phyloP scores from a whole-genome alignment of 495 filamentous ascomycete genomes.

The Penicillium flavigenum region DNA sequence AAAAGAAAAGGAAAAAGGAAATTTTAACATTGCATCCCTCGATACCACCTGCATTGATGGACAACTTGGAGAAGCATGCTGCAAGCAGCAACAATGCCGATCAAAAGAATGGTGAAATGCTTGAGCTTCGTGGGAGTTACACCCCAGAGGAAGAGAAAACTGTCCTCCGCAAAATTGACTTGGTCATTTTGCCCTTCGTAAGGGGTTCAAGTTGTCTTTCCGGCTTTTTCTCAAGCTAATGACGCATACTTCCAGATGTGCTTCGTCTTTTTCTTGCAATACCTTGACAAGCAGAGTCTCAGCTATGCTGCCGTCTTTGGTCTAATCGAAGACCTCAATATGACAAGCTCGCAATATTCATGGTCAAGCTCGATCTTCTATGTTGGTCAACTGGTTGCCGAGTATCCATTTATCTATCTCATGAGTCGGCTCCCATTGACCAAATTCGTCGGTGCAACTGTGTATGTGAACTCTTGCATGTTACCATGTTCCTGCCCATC shows the following conservation, averaged over 20 bases:
- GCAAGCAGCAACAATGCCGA: slow-evolving; percentile 10
- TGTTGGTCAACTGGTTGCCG: slow-evolving; percentile 51
- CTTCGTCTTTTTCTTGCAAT: slow-evolving; percentile 33
- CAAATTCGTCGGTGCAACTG: slow-evolving; percentile 28
- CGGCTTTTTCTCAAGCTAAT: neutral
- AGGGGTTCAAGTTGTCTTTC: slow-evolving; percentile 5
- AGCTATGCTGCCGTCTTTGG: slow-evolving; percentile 58
- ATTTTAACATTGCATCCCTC: too few species aligned
- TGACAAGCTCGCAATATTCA: slow-evolving; percentile 51
- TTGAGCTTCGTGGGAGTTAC: slow-evolving; percentile 30
- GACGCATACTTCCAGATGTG: slow-evolving; percentile 24
- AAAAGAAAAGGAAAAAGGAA: neutral
- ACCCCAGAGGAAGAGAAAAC: slow-evolving; percentile 41
- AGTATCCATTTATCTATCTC: slow-evolving; percentile 51
- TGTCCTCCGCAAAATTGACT: slow-evolving; percentile 51
- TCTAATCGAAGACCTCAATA: slow-evolving; percentile 49
- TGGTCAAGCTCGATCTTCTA: slow-evolving; percentile 47
- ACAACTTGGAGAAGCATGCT: slow-evolving; percentile 4
- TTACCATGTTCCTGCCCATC: neutral
- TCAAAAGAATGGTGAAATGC: slow-evolving; percentile 7
- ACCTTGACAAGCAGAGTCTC: slow-evolving; percentile 57
- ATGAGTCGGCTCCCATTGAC: slow-evolving; percentile 56
- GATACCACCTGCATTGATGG: slow-evolving; percentile 8
- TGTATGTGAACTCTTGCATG: slow-evolving; percentile 18
- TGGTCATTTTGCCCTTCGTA: slow-evolving; percentile 42